Base-by-base conservation (phyloP, 768 basidiomycete species). In the Trametes gibbosa region DNA sequence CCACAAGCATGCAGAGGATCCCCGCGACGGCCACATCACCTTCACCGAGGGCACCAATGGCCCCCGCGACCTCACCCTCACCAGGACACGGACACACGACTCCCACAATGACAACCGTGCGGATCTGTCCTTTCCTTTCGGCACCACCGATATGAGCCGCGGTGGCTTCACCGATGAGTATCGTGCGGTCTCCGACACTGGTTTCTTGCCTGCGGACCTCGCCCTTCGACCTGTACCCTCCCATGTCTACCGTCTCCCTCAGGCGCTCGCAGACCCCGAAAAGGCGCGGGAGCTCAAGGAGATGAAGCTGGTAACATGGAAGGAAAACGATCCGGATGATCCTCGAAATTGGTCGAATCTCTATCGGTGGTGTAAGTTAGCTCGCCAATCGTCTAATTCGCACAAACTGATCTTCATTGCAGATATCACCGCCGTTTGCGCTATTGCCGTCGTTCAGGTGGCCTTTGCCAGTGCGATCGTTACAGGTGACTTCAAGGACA, bases 321-420 rank as follows among this genome's bases (percentile, higher is more conserved):
- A 65, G 53, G 70, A 68, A 17, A 65, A 71, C 58, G 77, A 77
- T 53, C 72, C 74, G 3, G 73, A 75, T 56, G 75, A 78, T 68
- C 77, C 77, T 16, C 68, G 74, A 37, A 76, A 75, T 42, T 75
- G 70, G 70, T 68, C 71, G 17, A 53, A 59, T 25, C 21, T 61
- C 40, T 72, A 70, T 62, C 68, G 69, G 50, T 73, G 72, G 76
- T 74, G 72, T 72, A 66, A 53, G 69, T 71, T 16, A 13, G 27
- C 7, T 12, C 9, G 14, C 43, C 23, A 8, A 0, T 5, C 24
- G 1, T 16, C 14, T 40, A n/a, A 5, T 45, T 8, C 1, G 35
- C 51, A 10, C 35, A 6, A 13, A 3, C 41, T 17, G 19, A 5
- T 27, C 51, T 16, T 54, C 53, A n/a, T 42, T 34, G 49, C 47